Conservation (phyloP, 805 yeast genomes). For the Monosporozyma aquatica region DNA sequence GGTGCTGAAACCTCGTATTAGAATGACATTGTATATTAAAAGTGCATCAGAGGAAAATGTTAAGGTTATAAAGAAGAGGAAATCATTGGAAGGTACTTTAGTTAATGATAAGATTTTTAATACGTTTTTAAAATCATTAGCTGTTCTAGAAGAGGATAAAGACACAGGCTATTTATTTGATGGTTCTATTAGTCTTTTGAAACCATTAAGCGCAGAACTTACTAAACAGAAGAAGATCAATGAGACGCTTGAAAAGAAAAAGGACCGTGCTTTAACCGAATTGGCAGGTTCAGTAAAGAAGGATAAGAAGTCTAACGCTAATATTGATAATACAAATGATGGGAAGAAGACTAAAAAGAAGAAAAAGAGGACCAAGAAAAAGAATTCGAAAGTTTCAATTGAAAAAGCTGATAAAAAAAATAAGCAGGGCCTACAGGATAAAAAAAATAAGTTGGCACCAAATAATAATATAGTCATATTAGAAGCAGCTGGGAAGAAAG, state of each 20-base stretch:
- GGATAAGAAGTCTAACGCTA: constrained; percentile 11
- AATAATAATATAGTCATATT: constrained; percentile 25
- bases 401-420: constrained; percentile 7
- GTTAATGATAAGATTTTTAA: constrained; percentile 25
- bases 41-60: constrained; percentile 5
- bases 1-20: constrained; percentile 13
- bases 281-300: constrained; percentile 21
- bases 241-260: constrained; percentile 13
- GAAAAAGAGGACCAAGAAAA: constrained; percentile 9
- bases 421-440: neutral
- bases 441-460: constrained; percentile 1
- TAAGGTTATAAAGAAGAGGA: constrained; percentile 9
- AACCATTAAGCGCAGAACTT: constrained; percentile 22
- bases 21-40: constrained; percentile 20
- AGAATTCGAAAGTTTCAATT: neutral
- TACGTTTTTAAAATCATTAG: constrained; percentile 26
- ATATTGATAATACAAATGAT: constrained; percentile 8
- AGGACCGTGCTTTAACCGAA: constrained; percentile 20
- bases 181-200: constrained; percentile 24
- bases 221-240: constrained; percentile 16
- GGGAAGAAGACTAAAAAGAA: constrained; percentile 16
- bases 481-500: constrained; percentile 28
- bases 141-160: constrained; percentile 14
- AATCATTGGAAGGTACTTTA: constrained; percentile 26
- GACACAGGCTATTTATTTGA: constrained; percentile 17